Base-by-base conservation (phyloP, 441 rosid genomes). In the Breynia disticha region DNA sequence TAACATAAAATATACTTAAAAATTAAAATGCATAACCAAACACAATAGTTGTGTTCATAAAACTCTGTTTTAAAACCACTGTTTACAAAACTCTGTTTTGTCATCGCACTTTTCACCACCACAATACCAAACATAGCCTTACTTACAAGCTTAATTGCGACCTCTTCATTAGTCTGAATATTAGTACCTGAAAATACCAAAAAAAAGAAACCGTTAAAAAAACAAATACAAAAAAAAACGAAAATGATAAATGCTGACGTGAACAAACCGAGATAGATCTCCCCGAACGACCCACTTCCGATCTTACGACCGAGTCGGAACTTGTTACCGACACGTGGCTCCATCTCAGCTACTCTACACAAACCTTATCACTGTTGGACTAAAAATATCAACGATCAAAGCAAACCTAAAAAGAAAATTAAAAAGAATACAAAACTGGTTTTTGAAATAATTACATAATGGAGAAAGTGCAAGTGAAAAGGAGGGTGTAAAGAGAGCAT, bases 271-370 rank as follows among this genome's bases (percentile, higher is more conserved):
- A 82, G 90, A 78, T 84, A 83, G 84, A 93, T 89, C 88, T 93
- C 97, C 42, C 98, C 98, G 60, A 93, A 93, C 0, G 98, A 93
- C 48, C 98, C 98, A 66, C 97, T 83, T 16, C 98, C 98, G 76
- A 93, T 93, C 81, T 86, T 93, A 44, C 94, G 77, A 42, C 95
- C 97, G 7, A 88, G 83, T 5, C 90, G 86, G 64, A 79, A 91
- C 75, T 81, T 88, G 76, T 86, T 91, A 18, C 87, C 98, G 18
- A 91, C 90, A 41, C 90, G 95, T 46, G 87, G 76, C 67, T 86
- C 96, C 98, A 91, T 89, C 0, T n/a, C n/a, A n/a, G 14, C 16
- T 38, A 11, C 16, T 16, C 44, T 8, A 37, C 11, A 16, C 7
- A 7, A 24, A 24, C 32, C 32, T 24, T 2, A 24, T 7, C 32